Conservation (phyloP, 345 rosid species). For the Hevea brasiliensis region DNA sequence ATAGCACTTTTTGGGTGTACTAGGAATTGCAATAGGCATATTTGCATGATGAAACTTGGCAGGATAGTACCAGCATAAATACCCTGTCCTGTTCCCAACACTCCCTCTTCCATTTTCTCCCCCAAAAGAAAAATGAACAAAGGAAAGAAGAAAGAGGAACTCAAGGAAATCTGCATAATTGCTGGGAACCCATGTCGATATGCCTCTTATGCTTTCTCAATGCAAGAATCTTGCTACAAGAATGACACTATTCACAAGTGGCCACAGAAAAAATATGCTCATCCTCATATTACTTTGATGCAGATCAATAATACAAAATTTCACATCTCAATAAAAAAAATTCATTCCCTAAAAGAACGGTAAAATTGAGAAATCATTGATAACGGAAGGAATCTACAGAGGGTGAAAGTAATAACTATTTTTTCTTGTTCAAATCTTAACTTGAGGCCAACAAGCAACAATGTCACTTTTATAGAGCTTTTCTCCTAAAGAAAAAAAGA, state of each 20-base stretch:
- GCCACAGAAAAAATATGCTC: not conserved
- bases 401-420: not conserved
- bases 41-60: not conserved
- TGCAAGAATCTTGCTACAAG: not conserved
- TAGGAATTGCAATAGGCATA: not conserved
- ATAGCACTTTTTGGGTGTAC: not conserved
- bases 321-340: not conserved
- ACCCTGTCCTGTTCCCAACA: not conserved
- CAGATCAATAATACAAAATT: too few relatives aligned
- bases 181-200: not conserved
- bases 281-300: not conserved
- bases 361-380: not conserved
- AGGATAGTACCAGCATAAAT: not conserved
- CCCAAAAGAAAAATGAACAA: not conserved
- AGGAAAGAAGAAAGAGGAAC: not conserved
- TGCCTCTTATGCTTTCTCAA: slow-evolving; percentile 3
- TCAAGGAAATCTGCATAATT: not conserved
- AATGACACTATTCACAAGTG: not conserved
- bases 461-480: not conserved
- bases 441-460: not conserved
- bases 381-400: not conserved
- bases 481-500: not conserved
- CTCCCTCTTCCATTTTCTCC: too few relatives aligned
- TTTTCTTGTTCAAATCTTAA: not conserved
- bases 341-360: not conserved